A percentile compares a stretch with the other conserved stretches of the same genome.
These are phyloP conservation scores for Phallus indusiatus DNA, from an alignment of 768 basidiomycete species.

Conservation along the genomic window DNA sequence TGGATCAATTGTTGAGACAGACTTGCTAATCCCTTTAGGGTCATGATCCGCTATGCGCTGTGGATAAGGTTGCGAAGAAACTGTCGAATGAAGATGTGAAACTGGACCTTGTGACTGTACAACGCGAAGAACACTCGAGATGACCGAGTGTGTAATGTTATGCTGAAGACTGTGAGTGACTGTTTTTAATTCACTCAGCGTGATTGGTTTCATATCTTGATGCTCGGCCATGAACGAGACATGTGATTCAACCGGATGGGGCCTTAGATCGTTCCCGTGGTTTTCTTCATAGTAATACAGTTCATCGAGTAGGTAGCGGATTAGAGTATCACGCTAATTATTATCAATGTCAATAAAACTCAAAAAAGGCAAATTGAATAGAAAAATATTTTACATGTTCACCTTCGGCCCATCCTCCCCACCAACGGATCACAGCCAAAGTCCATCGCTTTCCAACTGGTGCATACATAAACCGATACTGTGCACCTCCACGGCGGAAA, in stretches of 20 bases:
- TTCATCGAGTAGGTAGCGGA: slow-evolving; percentile 23
- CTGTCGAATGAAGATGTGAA: neutral
- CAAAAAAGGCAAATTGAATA: neutral
- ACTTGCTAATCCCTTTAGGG: neutral
- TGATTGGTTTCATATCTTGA: neutral
- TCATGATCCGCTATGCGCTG: neutral
- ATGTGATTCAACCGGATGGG: neutral
- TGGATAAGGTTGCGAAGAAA: neutral
- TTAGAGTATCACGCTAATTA: slow-evolving; percentile 17
- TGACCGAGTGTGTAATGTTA: neutral
- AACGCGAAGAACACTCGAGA: neutral
- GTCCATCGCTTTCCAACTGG: slow-evolving; percentile 28
- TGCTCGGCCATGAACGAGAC: neutral
- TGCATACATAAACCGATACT: slow-evolving; percentile 31
- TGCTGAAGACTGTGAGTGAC: neutral
- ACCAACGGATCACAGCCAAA: slow-evolving; percentile 27
- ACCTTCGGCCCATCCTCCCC: slow-evolving; percentile 33
- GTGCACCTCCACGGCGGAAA: slow-evolving; percentile 27
- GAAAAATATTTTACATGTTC: slow-evolving; percentile 24
- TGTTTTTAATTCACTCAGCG: neutral
- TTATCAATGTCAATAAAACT: neutral
- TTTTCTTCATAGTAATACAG: slow-evolving; percentile 19
- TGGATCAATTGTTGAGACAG: neutral
- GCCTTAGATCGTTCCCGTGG: slow-evolving; percentile 13
- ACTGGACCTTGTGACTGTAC: neutral